Base-by-base conservation (phyloP, 2,329 filamentous ascomycete species). In the Nakataea oryzae region DNA sequence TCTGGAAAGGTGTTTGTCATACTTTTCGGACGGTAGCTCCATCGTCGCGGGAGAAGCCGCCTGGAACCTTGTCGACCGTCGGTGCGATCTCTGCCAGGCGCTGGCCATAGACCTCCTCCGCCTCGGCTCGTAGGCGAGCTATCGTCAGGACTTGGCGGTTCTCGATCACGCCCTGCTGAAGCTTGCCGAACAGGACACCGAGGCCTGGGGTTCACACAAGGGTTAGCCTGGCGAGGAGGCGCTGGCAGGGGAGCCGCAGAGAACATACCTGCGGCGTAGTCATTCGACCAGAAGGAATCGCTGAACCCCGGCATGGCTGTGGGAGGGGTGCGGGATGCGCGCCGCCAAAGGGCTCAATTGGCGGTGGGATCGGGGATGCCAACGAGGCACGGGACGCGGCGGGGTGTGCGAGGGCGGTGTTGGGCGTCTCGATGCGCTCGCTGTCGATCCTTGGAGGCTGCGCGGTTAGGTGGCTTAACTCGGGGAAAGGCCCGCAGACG, bases 21-120 rank as follows among this genome's bases (percentile, higher is more conserved):
- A 96, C 92, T 87, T 97, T 99, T 71, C 92, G 87, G 71, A 96
- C 88, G 72, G 92, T 99, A 66, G 95, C 96, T 70, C 95, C 95
- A 74, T 99, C 96, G 75, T 99, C 95, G 75, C 88, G 87, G 61
- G 81, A 80, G 74, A 99, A 99, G 63, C 95, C 95, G 55, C 89
- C 90, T 26, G 82, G 78, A 72, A 96, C 84, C 72, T 88, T 91
- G 76, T 96, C 91, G 63, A 92, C 88, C 7, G 88, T 83, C 21
- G 90, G 86, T 61, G 88, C 86, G 70, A 99, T 97, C 54, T 93
- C 90, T 65, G 82, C 84, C 61, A 99, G 81, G 68, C 86, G 87
- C 73, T 86, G 83, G 56, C 91, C 90, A 74, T 99, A 99, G 26
- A 86, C 73, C 65, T 97, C 95, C 74, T 99, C 95, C 61, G 95